Evolutionary conservation across 805 yeast species (phyloP), one percentile per base, ranked within the genome.

Genomic region (Saccharomyces kudriavzevii): DNA sequence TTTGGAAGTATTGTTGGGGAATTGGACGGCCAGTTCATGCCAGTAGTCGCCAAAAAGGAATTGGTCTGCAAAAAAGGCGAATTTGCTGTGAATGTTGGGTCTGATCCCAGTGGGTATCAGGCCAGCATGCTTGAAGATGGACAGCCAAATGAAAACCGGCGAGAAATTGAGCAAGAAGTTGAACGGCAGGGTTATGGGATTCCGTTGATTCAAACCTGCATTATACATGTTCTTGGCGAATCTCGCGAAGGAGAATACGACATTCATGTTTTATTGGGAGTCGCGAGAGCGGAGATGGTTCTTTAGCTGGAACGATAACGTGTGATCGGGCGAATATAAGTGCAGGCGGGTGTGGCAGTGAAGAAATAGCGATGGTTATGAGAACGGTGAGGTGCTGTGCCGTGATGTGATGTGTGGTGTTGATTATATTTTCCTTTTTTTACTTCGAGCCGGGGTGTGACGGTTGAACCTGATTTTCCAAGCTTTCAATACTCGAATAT

Each of bases 81-180:
- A 50, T 72, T 76, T 71, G 48, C 79, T 80, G 60, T 77, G 76
- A 56, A 82, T 80, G 10, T 60, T 53, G 0, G 88, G 89, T 55
- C 88, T 71, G 58, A 76, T 72, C 4, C 68, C 68, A 27, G 70
- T 74, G 8, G 89, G 87, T 43, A 81, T 80, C 2, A 71, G 43
- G 1, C 81, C 82, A 1, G 87, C 87, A 60, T 82, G 75, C 63
- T 81, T 78, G 69, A 83, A 83, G 24, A 81, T 75, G 43, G 67
- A 53, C 45, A 83, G 67, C 87, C 87, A 83, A 22, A 75, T 59
- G 40, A 79, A 69, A 2, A 83, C 77, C 0, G 82, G 82, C 1
- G 74, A 64, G 64, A 83, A 83, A 63, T 80, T 81, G 47, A 74
- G 55, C 46, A 67, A 56, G 55, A 82, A 82, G 57, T 75, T 78